A percentile compares a stretch with the other conserved stretches of the same genome.
Conservation (phyloP, 192 early-diverging fungal genomes). For the Chytriomyces hyalinus region DNA sequence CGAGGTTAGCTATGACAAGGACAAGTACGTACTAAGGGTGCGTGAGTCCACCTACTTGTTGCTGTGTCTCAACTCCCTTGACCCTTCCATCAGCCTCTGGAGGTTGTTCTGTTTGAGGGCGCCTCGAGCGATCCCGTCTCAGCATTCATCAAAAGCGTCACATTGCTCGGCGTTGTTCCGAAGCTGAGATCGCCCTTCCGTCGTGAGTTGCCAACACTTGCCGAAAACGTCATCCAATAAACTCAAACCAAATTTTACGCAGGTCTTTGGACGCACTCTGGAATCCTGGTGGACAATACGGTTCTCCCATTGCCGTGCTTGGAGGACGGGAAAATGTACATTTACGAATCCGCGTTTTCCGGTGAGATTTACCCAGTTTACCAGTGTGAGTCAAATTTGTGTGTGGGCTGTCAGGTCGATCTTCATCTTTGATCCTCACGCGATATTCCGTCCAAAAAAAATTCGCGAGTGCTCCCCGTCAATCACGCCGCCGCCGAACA, state of each 20-base stretch:
- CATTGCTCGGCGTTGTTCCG: not conserved
- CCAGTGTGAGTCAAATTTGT: too few relatives aligned
- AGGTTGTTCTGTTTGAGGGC: conserved; percentile 32
- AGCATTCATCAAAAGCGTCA: not conserved
- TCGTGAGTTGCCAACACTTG: not conserved
- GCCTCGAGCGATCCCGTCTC: not conserved
- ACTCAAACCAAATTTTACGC: not conserved
- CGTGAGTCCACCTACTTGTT: too few relatives aligned
- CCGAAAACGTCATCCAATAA: too few relatives aligned
- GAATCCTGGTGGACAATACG: conserved; percentile 35
- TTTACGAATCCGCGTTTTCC: conserved; percentile 40
- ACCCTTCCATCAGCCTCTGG: conserved; percentile 25
- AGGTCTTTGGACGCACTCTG: conserved; percentile 13
- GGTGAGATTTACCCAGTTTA: conserved; percentile 33
- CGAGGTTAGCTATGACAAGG: too few relatives aligned
- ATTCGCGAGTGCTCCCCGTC: too few relatives aligned
- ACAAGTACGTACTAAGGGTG: too few relatives aligned
- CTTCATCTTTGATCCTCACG: too few relatives aligned
- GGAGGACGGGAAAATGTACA: conserved; percentile 39
- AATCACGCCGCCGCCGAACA: too few relatives aligned
- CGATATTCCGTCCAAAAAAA: too few relatives aligned
- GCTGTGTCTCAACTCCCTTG: not conserved
- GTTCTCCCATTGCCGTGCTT: conserved; percentile 43
- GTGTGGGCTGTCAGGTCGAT: too few relatives aligned
- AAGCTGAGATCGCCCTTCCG: not conserved